Evolutionary conservation across 768 basidiomycete genomes (phyloP), one percentile per base, ranked within the genome.

Genomic region (Calvatia gigantea): DNA sequence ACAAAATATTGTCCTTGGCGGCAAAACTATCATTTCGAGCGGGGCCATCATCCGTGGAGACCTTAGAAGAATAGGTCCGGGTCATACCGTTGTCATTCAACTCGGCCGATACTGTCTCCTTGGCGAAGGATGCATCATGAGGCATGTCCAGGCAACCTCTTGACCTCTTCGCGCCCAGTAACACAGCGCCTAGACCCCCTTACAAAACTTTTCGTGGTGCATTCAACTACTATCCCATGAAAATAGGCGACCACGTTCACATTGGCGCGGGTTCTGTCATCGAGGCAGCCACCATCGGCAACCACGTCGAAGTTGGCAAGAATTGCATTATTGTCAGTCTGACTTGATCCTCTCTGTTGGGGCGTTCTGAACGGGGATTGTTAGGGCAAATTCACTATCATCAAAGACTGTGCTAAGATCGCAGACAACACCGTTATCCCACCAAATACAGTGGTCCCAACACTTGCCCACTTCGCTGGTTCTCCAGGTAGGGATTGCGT

Each of bases 141-240:
- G 91, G 89, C 89, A 59, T 38, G 62, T 59, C 27, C 41, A 4
- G 11, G 12, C 35, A 12, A n/a, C n/a, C n/a, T 3, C 17, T 42
- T 11, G 25, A 21, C 25, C 41, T 11, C 19, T 4, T 23, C 9
- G 25, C 19, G 21, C 41, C 17, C 23, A 12, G 21, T 42, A 23
- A 17, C 41, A 21, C 2, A 21, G 19, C 4, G 11, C 25, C 1
- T 12, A 90, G 90, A 60, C 91, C 90, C 8, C 92, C 90, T 2
- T 91, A 92, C 69, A 92, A 93, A 70, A 93, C 91, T 0, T 94
- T 93, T 68, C 84, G 91, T 49, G 90, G 89, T 58, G 86, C 89
- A 59, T 92, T 93, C 77, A 97, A 98, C 66, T 98, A 95, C 72
- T 98, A 98, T 65, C 96, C 96, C 4, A 93, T 98, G 87, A 94